Base-by-base conservation (phyloP, 2,329 filamentous ascomycete species). In the Verticillium isaacii region DNA sequence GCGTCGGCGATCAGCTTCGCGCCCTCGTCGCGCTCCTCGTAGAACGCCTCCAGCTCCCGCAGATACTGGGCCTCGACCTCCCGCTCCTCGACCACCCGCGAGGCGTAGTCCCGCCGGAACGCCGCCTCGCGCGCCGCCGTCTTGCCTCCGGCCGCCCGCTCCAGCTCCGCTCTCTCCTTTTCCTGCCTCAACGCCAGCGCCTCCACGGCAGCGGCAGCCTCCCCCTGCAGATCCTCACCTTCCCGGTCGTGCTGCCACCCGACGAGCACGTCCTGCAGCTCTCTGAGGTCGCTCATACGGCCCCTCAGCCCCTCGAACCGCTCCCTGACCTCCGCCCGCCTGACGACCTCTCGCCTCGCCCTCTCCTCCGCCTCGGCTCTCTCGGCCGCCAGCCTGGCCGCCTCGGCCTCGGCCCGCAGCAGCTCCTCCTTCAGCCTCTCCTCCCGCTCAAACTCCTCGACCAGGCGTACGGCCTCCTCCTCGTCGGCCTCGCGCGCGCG, bases 361-460 rank as follows among this genome's bases (percentile, higher is more conserved):
- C 77, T 71, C 65, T 79, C 75, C 56, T 76, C 71, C 1, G 77
- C 72, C 8, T 75, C 74, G 8, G 72, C 55, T 9, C 71, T 71
- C 54, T 72, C 73, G 61, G 75, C 34, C 34, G 9, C 34, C 34
- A 36, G 34, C 34, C 34, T 36, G 8, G 72, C 56, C 11, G 71
- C 70, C 54, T 72, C 73, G 61, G 75, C 74, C 60, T 79, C 76
- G 41, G 74, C 72, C 2, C 74, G 73, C 36, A 74, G 68, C 45
- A 75, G 68, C 65, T 78, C 78, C 5, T 72, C 74, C 63, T 77
- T 77, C 56, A 71, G 72, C 0, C 75, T 76, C 67, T 82, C 78
- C 60, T 79, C 75, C 19, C 74, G 74, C 71, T 84, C 79, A 61
- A 80, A 78, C 57, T 81, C 80, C 55, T 76, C 82, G 4, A 86